Conservation (phyloP, 164 flowering plant genomes). For the Pachysandra terminalis region DNA sequence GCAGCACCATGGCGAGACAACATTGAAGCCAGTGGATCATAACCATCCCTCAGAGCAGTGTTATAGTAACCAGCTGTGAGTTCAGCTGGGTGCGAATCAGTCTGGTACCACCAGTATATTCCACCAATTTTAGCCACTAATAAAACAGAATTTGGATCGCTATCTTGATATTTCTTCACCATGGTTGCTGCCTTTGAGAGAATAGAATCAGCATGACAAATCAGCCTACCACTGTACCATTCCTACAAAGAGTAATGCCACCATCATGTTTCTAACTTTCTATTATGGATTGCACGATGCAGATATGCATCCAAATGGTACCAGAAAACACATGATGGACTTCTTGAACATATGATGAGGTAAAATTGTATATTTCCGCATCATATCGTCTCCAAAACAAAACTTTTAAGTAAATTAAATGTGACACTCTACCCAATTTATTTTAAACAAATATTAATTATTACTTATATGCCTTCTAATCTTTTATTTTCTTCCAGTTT, state of each 20-base stretch:
- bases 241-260: slow-evolving; percentile 33
- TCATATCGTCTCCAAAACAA: not conserved
- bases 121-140: slow-evolving; percentile 57
- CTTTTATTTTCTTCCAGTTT: too few relatives aligned
- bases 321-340: not conserved
- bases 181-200: slow-evolving; percentile 46
- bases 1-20: slow-evolving; percentile 62
- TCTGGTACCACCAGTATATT: slow-evolving; percentile 54
- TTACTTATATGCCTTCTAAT: too few relatives aligned
- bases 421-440: too few relatives aligned
- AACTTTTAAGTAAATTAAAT: too few relatives aligned
- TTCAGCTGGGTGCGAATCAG: slow-evolving; percentile 57
- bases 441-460: too few relatives aligned
- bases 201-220: slow-evolving; percentile 55
- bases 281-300: not conserved
- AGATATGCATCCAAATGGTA: not conserved
- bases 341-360: not conserved
- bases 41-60: slow-evolving; percentile 50
- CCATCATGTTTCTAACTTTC: not conserved
- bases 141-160: slow-evolving; percentile 26
- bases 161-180: slow-evolving; percentile 36
- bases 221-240: slow-evolving; percentile 61
- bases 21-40: slow-evolving; percentile 46
- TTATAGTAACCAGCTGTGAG: slow-evolving; percentile 65
- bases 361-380: not conserved